Evolutionary conservation across 495 filamentous ascomycete genomes (phyloP).

Genomic region (Penicillium chermesinum): DNA sequence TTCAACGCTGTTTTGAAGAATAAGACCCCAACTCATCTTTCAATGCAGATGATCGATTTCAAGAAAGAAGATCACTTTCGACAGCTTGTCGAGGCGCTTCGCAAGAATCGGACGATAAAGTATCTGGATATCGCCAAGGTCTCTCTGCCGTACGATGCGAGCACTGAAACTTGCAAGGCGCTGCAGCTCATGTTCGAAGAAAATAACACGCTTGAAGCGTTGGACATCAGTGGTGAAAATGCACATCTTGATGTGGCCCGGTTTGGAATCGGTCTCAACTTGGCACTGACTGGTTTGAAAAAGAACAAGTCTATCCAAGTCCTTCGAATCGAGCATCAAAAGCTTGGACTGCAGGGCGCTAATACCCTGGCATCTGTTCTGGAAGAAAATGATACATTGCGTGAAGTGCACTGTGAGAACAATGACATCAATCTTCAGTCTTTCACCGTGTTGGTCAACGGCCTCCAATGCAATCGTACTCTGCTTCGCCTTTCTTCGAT

Average conservation of each 20-base stretch:
- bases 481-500: conserved; percentile 62
- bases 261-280: conserved; percentile 75
- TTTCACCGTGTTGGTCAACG: conserved; percentile 71
- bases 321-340: conserved; percentile 67
- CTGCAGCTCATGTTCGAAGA: conserved; percentile 70
- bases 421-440: conserved; percentile 75
- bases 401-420: conserved; percentile 69
- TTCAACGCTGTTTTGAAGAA: conserved; percentile 61
- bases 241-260: conserved; percentile 81
- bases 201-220: conserved; percentile 68
- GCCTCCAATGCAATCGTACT: conserved; percentile 61
- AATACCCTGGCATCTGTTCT: conserved; percentile 74
- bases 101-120: conserved; percentile 64
- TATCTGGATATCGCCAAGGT: conserved; percentile 86
- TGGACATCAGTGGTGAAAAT: conserved; percentile 87
- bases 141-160: conserved; percentile 74
- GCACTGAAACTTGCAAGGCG: conserved; percentile 66
- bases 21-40: conserved; percentile 64
- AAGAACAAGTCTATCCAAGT: conserved; percentile 70
- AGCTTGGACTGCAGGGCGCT: conserved; percentile 63
- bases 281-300: conserved; percentile 70
- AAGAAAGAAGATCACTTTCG: conserved; percentile 71
- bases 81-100: conserved; percentile 64
- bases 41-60: conserved; percentile 84
- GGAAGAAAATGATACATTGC: conserved; percentile 58